Evolutionary conservation across 345 rosid genomes (phyloP).

Genomic region (Brassica carinata): DNA sequence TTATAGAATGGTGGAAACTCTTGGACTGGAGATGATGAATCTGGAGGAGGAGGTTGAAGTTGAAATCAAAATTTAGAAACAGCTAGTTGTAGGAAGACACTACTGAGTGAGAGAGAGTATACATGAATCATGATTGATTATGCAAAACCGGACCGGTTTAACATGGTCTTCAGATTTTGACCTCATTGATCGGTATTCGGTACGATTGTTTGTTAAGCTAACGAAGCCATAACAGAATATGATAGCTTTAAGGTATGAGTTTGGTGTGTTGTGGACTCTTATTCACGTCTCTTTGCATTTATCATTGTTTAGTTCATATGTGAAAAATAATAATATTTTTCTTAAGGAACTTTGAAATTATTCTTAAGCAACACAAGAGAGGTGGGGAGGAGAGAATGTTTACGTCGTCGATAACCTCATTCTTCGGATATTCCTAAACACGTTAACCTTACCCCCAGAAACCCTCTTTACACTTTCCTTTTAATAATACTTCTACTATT

Average conservation of each 20-base stretch:
- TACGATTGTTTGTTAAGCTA: slow-evolving; percentile 20
- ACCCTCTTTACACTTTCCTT: slow-evolving; percentile 19
- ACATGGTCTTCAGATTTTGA: slow-evolving; percentile 14
- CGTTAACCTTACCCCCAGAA: slow-evolving; percentile 21
- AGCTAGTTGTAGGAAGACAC: slow-evolving; percentile 19
- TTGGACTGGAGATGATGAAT: slow-evolving; percentile 70
- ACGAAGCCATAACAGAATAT: slow-evolving; percentile 30
- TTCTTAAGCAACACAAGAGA: slow-evolving; percentile 36
- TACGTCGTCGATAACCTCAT: slow-evolving; percentile 39
- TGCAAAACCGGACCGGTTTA: no score
- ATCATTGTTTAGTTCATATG: slow-evolving; percentile 10
- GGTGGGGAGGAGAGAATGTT: slow-evolving; percentile 27
- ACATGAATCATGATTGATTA: not conserved
- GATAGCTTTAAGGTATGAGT: slow-evolving; percentile 41
- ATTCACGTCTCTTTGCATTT: slow-evolving; percentile 32
- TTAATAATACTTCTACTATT: not conserved
- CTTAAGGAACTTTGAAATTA: slow-evolving; percentile 16
- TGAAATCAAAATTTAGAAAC: slow-evolving; percentile 1
- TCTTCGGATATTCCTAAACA: slow-evolving; percentile 27
- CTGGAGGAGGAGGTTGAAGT: slow-evolving; percentile 37
- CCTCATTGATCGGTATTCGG: slow-evolving; percentile 5
- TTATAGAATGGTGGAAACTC: slow-evolving; percentile 50
- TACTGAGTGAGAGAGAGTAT: not conserved
- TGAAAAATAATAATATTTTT: not conserved
- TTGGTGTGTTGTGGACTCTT: slow-evolving; percentile 36